Conservation (phyloP, 108 stramenopile species). For the Seminavis robusta region DNA sequence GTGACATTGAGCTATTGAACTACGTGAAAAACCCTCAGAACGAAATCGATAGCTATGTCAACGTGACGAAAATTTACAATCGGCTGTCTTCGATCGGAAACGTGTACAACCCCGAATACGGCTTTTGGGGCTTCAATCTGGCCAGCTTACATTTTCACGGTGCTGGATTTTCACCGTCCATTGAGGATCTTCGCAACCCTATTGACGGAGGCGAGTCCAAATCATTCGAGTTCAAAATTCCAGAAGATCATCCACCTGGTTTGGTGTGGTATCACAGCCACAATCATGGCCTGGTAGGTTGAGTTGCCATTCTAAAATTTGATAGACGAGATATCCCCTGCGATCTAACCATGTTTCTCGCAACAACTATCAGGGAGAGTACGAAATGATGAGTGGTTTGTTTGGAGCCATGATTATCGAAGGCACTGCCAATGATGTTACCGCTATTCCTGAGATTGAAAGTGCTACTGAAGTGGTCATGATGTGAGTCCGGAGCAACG, state of each 20-base stretch:
- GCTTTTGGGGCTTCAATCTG: conserved; percentile 9
- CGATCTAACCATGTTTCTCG: background rate
- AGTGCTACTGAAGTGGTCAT: conserved; percentile 10
- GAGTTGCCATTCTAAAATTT: background rate
- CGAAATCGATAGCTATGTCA: background rate
- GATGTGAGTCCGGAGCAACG: no score
- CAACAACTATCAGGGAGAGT: no score
- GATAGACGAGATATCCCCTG: background rate
- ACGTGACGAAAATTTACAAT: conserved; percentile 7
- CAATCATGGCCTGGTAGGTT: no score
- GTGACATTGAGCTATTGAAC: conserved; percentile 1
- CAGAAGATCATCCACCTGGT: conserved; percentile 6
- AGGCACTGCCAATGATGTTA: conserved; percentile 4
- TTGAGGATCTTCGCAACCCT: background rate
- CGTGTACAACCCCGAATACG: conserved; percentile 1
- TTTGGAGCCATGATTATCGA: conserved; percentile 3
- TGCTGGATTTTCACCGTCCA: background rate
- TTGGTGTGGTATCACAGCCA: conserved; percentile 16
- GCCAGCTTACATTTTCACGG: conserved; percentile 11
- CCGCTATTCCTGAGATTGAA: conserved; percentile 1
- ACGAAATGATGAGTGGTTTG: no score
- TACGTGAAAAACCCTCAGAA: conserved; percentile 1
- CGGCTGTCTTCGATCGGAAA: conserved; percentile 4
- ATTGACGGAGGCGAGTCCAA: conserved; percentile 9
- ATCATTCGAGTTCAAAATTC: conserved; percentile 3